Base-by-base conservation (phyloP, 768 basidiomycete species). In the Pleurotus salmoneostramineus region DNA sequence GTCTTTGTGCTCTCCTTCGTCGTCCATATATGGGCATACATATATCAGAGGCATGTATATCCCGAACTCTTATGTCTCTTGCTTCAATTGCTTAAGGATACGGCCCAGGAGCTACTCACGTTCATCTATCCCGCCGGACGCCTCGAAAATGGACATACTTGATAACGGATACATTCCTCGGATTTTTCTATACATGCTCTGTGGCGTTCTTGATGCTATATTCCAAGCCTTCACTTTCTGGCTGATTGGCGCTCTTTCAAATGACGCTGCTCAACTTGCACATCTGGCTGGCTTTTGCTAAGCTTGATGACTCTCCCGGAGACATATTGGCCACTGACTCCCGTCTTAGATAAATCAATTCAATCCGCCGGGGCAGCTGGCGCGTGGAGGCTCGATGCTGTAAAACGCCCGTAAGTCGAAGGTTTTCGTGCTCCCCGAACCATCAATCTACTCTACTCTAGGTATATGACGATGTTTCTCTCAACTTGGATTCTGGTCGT, bases 141-240 rank as follows among this genome's bases (percentile, higher is more conserved):
- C 74, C 0, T 58, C 66, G 31, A 80, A 81, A 61, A 81, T 89
- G 63, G 88, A 90, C 67, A 82, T 89, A 50, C 71, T 68, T 56
- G 82, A 85, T 60, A 60, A 69, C 2, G 71, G 70, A 0, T 93
- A 88, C 64, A 69, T 77, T 6, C 79, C 76, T 47, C 77, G 77
- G 50, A 72, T 85, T 3, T 78, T 79, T 70, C 70, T 93, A 4
- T 91, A 85, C 70, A 81, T 89, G 60, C 81, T 84, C 70, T 88
- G 83, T 60, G 89, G 89, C 15, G 66, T 93, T 10, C 76, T 91
- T 59, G 91, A 93, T 62, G 77, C 91, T 2, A 86, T 90, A 82
- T 93, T 89, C 88, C 91, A 93, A 67, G 90, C 87, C 2, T 83
- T 84, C 0, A 83, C 86, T 5, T 91, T 90, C 68, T 90, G 88